Evolutionary conservation across 2,329 filamentous ascomycete species (phyloP).

Genomic region (Epichloe glyceriae): DNA sequence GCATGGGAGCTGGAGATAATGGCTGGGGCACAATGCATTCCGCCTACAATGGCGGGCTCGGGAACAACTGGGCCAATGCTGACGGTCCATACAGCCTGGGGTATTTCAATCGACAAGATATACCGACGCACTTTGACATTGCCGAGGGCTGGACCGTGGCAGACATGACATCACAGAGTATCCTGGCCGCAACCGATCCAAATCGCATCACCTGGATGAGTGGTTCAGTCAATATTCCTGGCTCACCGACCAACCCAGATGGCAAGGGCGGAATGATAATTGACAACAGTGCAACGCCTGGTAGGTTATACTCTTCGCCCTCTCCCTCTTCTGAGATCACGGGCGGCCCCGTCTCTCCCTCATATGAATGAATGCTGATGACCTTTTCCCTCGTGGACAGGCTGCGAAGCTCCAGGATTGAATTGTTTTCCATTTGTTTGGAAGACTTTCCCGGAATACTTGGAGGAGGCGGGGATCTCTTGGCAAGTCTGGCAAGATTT

Average conservation of each 20-base stretch:
- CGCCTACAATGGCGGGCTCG: slow-evolving; percentile 35
- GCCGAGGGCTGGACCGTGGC: slow-evolving; percentile 37
- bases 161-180: slow-evolving; percentile 10
- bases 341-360: background rate
- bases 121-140: slow-evolving; percentile 40
- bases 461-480: slow-evolving; percentile 32
- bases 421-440: slow-evolving; percentile 40
- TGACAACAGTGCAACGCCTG: slow-evolving; percentile 27
- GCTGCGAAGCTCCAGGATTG: slow-evolving; percentile 27
- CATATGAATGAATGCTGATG: background rate
- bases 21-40: slow-evolving; percentile 37
- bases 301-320: slow-evolving; percentile 1
- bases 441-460: slow-evolving; percentile 36
- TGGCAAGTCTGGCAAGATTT: slow-evolving; percentile 38
- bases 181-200: slow-evolving; percentile 27
- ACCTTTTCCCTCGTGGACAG: slow-evolving; percentile 3
- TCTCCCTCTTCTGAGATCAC: slow-evolving; percentile 5
- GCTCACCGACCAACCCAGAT: slow-evolving; percentile 15
- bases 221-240: slow-evolving; percentile 36
- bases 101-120: slow-evolving; percentile 35
- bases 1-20: slow-evolving; percentile 37
- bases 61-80: slow-evolving; percentile 33
- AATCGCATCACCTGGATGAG: slow-evolving; percentile 26
- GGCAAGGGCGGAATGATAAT: slow-evolving; percentile 33
- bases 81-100: slow-evolving; percentile 23